These are phyloP conservation scores for Exophiala calicioides DNA, from an alignment of 2,329 filamentous ascomycete genomes.

Conservation along the genomic window DNA sequence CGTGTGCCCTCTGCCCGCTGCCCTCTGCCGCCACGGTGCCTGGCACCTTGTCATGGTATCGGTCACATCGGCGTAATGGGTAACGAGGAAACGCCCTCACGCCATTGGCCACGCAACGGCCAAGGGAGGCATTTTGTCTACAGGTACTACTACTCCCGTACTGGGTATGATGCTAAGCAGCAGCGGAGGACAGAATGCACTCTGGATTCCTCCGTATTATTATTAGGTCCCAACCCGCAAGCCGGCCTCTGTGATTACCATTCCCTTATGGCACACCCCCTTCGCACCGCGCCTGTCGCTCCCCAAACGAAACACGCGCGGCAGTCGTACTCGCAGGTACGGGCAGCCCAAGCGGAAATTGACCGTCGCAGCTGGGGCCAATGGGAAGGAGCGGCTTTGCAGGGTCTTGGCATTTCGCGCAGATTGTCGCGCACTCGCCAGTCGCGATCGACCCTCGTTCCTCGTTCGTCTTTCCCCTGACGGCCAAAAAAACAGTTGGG, in stretches of 20 bases:
- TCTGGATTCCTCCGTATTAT: no score
- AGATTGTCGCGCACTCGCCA: not conserved
- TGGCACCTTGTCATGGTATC: no score
- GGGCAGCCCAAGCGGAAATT: constrained; percentile 24
- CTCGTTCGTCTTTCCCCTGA: constrained; percentile 21
- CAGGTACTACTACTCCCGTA: no score
- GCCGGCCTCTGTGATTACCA: not conserved
- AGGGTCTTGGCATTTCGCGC: constrained; percentile 19
- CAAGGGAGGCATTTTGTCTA: no score
- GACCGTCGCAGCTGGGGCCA: constrained; percentile 17
- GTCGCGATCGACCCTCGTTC: not conserved
- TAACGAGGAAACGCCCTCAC: no score
- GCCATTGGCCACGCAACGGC: no score
- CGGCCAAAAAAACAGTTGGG: constrained; percentile 10
- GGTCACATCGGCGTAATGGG: no score
- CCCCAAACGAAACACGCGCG: constrained; percentile 28
- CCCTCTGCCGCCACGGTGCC: no score
- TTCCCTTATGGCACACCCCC: not conserved
- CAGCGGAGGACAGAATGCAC: no score
- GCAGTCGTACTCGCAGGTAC: constrained; percentile 18
- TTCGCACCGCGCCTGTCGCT: constrained; percentile 22
- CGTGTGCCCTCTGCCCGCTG: no score
- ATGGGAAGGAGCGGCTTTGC: constrained; percentile 19
- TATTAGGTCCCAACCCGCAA: no score
- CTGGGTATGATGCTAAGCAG: no score